Conservation (phyloP, 1,284 basidiomycete species). For the Peniophora sp. region DNA sequence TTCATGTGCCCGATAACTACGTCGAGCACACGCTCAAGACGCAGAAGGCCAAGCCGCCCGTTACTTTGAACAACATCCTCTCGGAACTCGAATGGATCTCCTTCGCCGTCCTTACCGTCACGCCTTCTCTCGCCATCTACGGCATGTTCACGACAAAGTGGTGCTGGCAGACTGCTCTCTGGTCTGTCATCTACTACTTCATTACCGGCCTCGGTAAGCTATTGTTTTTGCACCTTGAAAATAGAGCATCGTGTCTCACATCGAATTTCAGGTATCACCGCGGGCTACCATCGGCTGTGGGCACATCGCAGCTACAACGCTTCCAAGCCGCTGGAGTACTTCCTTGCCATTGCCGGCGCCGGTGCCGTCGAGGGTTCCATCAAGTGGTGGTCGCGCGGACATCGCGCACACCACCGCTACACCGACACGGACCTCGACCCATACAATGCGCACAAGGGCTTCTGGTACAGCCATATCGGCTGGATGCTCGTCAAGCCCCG, state of each 20-base stretch:
- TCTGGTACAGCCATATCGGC: conserved; percentile 77
- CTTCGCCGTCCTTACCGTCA: conserved; percentile 58
- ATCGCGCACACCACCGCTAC: conserved; percentile 91
- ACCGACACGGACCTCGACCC: conserved; percentile 95
- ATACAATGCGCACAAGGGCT: conserved; percentile 84
- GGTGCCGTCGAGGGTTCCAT: conserved; percentile 89
- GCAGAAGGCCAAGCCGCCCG: conserved; percentile 42
- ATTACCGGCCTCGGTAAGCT: conserved; percentile 70
- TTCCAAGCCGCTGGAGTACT: conserved; percentile 70
- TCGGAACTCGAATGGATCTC: conserved; percentile 30
- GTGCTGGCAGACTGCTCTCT: conserved; percentile 60
- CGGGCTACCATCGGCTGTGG: conserved; percentile 91
- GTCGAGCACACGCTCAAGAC: conserved; percentile 48
- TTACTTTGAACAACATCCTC: conserved; percentile 21
- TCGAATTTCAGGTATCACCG: conserved; percentile 45
- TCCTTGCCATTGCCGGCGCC: conserved; percentile 71
- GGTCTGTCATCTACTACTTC: conserved; percentile 77
- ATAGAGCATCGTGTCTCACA: not conserved
- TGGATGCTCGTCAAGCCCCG: conserved; percentile 94
- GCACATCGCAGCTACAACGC: conserved; percentile 90
- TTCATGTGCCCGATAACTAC: conserved; percentile 49
- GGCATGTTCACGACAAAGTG: conserved; percentile 58
- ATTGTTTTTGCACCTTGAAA: not conserved
- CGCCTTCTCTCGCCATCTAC: conserved; percentile 64
- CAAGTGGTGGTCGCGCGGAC: conserved; percentile 92